Conservation (phyloP, 1,284 basidiomycete species). For the Austroboletus rostrupii region DNA sequence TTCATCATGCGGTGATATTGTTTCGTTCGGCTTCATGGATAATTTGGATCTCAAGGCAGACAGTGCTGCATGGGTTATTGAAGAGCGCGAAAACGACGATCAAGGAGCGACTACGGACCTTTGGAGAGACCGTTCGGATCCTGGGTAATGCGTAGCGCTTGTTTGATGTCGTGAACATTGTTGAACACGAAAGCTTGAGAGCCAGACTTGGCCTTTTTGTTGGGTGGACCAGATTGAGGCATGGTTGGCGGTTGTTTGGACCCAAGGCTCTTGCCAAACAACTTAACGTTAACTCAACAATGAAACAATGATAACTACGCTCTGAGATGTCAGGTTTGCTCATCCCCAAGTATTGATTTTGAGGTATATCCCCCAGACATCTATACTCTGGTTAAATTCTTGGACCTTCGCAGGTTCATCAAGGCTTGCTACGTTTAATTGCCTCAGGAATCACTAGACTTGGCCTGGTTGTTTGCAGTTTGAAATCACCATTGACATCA, state of each 20-base stretch:
- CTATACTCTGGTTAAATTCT: no score
- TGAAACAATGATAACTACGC: no score
- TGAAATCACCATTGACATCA: no score
- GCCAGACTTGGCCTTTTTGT: slow-evolving; percentile 16
- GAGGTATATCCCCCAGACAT: no score
- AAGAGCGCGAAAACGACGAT: neutral
- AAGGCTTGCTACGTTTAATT: no score
- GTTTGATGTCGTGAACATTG: slow-evolving; percentile 24
- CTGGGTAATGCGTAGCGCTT: slow-evolving; percentile 14
- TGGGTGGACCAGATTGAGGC: slow-evolving; percentile 1
- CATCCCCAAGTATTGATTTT: no score
- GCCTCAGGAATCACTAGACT: no score
- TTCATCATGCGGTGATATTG: slow-evolving; percentile 44
- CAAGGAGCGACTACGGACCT: slow-evolving; percentile 22
- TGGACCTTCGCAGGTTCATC: no score
- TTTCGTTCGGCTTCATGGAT: slow-evolving; percentile 23
- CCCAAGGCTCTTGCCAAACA: slow-evolving; percentile 28
- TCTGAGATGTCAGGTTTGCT: no score
- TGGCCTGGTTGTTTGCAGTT: no score
- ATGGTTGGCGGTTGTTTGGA: slow-evolving; percentile 26
- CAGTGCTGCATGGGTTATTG: slow-evolving; percentile 35
- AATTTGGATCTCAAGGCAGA: slow-evolving; percentile 37
- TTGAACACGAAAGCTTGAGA: slow-evolving; percentile 10
- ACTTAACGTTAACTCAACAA: neutral
- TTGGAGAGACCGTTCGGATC: slow-evolving; percentile 21